These are phyloP conservation scores for Kregervanrija fluxuum DNA, from an alignment of 805 yeast genomes.

Conservation along the genomic window DNA sequence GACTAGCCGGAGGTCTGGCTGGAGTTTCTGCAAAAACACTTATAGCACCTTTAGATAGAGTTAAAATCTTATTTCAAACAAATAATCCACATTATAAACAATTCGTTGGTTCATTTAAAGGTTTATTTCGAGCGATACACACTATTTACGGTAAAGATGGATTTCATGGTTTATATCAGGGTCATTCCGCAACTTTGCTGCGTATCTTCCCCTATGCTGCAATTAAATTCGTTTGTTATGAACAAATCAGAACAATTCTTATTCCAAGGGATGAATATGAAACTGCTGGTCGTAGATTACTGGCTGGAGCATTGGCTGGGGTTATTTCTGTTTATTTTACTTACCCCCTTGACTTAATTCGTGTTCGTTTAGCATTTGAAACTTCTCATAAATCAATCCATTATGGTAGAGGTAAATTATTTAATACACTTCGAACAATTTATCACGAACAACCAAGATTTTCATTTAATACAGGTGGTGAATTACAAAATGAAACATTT, in stretches of 20 bases:
- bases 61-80: conserved; percentile 92
- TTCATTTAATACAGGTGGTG: conserved; percentile 23
- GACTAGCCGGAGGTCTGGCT: conserved; percentile 90
- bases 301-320: conserved; percentile 90
- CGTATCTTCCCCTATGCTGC: conserved; percentile 97
- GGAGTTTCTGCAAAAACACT: conserved; percentile 95
- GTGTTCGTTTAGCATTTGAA: conserved; percentile 89
- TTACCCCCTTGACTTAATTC: conserved; percentile 83
- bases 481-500: conserved; percentile 23
- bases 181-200: conserved; percentile 88
- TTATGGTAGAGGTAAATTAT: conserved; percentile 26
- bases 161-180: conserved; percentile 76
- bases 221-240: conserved; percentile 92
- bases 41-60: conserved; percentile 92
- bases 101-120: conserved; percentile 73
- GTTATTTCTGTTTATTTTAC: conserved; percentile 80
- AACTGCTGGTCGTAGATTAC: conserved; percentile 69
- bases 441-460: conserved; percentile 29
- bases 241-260: conserved; percentile 73
- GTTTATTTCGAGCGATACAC: conserved; percentile 65
- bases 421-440: conserved; percentile 23
- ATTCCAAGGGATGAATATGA: conserved; percentile 74
- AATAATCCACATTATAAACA: conserved; percentile 81
- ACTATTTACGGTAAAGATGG: conserved; percentile 69
- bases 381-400: conserved; percentile 36